Conservation (phyloP, 1,284 basidiomycete species). For the Ceratobasidium sp. region DNA sequence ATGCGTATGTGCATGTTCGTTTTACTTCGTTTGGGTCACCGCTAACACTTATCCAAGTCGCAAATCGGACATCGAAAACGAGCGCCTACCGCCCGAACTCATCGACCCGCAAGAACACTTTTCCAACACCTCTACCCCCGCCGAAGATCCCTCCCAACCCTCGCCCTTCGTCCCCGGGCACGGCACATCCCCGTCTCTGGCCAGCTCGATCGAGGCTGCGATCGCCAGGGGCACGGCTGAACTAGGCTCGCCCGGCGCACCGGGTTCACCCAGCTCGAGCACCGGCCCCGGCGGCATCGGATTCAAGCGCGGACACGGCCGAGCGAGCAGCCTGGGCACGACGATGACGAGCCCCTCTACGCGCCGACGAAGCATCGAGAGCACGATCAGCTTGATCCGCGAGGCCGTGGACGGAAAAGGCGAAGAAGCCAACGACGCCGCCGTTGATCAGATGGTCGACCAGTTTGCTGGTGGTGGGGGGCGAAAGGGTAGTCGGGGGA, state of each 20-base stretch:
- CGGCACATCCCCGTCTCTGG: conserved; percentile 66
- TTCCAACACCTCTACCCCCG: conserved; percentile 63
- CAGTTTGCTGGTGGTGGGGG: conserved; percentile 30
- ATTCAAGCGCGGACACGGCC: conserved; percentile 75
- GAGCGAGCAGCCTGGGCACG: conserved; percentile 93
- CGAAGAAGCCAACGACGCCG: conserved; percentile 47
- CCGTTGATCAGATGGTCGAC: conserved; percentile 42
- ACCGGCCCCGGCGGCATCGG: conserved; percentile 63
- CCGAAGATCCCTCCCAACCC: conserved; percentile 41
- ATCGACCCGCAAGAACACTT: conserved; percentile 85
- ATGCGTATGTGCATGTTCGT: conserved; percentile 77
- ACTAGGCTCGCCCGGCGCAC: conserved; percentile 52
- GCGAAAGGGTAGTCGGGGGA: conserved; percentile 18
- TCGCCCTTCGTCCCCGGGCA: conserved; percentile 55
- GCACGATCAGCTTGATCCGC: conserved; percentile 95
- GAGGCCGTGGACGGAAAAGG: conserved; percentile 83
- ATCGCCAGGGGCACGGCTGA: conserved; percentile 58
- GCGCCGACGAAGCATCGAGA: conserved; percentile 91
- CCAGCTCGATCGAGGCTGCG: conserved; percentile 66
- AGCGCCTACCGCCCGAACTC: conserved; percentile 93
- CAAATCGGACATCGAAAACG: conserved; percentile 99
- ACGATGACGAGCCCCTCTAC: conserved; percentile 97
- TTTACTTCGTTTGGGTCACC: background rate
- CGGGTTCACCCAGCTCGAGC: conserved; percentile 56
- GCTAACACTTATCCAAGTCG: conserved; percentile 66